These are phyloP conservation scores for Iris pallida DNA, from an alignment of 116 monocot genomes.

Conservation along the genomic window DNA sequence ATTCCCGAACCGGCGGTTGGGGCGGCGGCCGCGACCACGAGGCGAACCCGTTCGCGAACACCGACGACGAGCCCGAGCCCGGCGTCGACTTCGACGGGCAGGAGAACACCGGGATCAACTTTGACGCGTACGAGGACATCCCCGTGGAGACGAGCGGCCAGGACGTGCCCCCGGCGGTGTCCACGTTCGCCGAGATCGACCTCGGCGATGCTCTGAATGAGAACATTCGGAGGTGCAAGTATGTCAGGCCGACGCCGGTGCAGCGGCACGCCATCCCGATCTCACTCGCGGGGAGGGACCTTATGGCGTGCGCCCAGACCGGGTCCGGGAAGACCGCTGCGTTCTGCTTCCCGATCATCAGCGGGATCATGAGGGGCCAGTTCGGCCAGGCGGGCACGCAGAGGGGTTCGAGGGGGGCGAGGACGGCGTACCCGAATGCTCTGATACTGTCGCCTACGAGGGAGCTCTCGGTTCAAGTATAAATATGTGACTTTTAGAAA, in stretches of 20 bases:
- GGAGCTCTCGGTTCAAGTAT: constrained; percentile 70
- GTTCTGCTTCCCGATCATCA: constrained; percentile 83
- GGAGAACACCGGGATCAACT: constrained; percentile 32
- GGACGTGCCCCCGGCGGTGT: constrained; percentile 35
- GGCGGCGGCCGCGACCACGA: constrained; percentile 22
- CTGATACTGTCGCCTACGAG: constrained; percentile 73
- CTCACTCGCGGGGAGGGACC: constrained; percentile 65
- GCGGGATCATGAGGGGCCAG: constrained; percentile 51
- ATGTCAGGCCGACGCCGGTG: constrained; percentile 44
- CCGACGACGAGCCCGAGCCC: constrained; percentile 12
- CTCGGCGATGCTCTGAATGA: constrained; percentile 27
- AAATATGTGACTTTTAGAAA: background rate
- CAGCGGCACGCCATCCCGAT: constrained; percentile 52
- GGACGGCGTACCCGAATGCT: constrained; percentile 40
- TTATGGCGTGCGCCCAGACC: constrained; percentile 94
- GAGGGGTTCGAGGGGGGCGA: constrained; percentile 35
- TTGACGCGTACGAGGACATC: constrained; percentile 65
- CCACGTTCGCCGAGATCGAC: constrained; percentile 28
- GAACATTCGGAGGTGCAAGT: constrained; percentile 31
- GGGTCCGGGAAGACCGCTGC: constrained; percentile 92
- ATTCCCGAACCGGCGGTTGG: constrained; percentile 13
- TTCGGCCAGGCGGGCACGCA: constrained; percentile 14
- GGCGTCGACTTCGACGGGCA: background rate
- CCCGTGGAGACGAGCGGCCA: constrained; percentile 58
- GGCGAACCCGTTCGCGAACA: constrained; percentile 31